Conservation (phyloP, 352 stramenopile species). For the Globisporangium mamillatum region DNA sequence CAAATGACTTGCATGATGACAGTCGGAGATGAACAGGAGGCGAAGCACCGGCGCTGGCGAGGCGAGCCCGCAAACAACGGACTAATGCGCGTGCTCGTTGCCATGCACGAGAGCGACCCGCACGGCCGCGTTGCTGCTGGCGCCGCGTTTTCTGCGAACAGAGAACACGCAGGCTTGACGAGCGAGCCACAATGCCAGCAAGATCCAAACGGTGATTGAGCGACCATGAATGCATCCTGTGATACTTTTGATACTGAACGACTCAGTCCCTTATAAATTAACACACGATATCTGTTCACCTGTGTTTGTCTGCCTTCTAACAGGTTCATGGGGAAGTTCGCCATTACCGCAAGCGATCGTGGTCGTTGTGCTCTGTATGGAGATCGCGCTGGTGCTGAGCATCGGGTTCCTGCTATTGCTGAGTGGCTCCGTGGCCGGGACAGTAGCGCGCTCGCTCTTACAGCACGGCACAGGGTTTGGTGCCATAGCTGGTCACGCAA, state of each 20-base stretch:
- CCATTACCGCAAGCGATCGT: constrained; percentile 19
- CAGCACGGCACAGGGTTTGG: constrained; percentile 12
- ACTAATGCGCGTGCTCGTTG: constrained; percentile 23
- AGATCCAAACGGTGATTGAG: neutral
- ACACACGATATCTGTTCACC: neutral
- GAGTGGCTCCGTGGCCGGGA: constrained; percentile 19
- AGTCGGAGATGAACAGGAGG: neutral
- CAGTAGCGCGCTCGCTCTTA: constrained; percentile 16
- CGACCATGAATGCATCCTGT: neutral
- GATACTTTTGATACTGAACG: neutral
- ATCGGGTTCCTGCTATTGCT: constrained; percentile 36
- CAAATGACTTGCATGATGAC: neutral
- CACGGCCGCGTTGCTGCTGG: neutral
- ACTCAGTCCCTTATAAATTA: neutral
- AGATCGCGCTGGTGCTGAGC: constrained; percentile 31
- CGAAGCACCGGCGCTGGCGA: constrained; percentile 24
- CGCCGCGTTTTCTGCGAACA: neutral
- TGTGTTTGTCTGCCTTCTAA: neutral
- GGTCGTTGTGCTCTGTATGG: constrained; percentile 39
- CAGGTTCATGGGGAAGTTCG: neutral
- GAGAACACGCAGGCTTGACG: neutral
- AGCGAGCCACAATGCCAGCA: neutral
- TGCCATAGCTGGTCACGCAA: neutral
- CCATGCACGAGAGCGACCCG: constrained; percentile 20
- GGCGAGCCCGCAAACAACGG: constrained; percentile 24